Evolutionary conservation across 2,329 filamentous ascomycete species (phyloP), one percentile per base, ranked within the genome.

Genomic region (Alternaria metachromatica): DNA sequence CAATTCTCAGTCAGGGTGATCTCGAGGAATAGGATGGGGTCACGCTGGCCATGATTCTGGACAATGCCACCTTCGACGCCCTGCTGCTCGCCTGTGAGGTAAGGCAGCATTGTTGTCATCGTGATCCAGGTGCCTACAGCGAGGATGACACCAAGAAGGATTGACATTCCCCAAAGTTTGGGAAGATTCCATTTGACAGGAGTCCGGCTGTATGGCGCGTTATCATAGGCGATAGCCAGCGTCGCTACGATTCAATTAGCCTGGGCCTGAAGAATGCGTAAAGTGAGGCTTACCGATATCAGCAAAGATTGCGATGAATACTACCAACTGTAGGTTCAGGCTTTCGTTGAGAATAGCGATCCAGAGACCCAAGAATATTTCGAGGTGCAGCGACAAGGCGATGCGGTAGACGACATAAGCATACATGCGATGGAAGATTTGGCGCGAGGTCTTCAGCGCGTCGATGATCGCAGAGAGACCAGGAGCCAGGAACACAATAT

Each of bases 341-440:
- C 89, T 92, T 66, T 88, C 86, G 86, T 97, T 96, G 73, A 95
- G 85, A 73, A 95, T 94, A 73, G 91, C 92, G 74, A 97, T 96
- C 93, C 93, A 96, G 63, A 96, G 88, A 80, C 93, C 93, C 55
- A 97, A 87, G 87, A 94, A 97, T 80, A 96, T 92, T 84, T 96
- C 93, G 78, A 97, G 87, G 81, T 97, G 94, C 69, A 97, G 89
- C 15, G 93, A 97, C 76, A 97, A 84, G 53, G 94, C 93, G 77
- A 97, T 97, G 87, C 94, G 92, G 86, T 97, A 97, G 76, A 97
- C 92, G 71, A 97, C 92, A 85, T 97, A 97, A 64, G 93, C 92
- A 84, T 97, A 96, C 93, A 97, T 97, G 76, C 94, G 92, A 84
- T 97, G 93, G 87, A 97, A 97, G 81, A 97, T 97, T 82, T 96